Evolutionary conservation across 73 alveolate genomes (phyloP).

Genomic region (Paramecium pentaurelia): DNA sequence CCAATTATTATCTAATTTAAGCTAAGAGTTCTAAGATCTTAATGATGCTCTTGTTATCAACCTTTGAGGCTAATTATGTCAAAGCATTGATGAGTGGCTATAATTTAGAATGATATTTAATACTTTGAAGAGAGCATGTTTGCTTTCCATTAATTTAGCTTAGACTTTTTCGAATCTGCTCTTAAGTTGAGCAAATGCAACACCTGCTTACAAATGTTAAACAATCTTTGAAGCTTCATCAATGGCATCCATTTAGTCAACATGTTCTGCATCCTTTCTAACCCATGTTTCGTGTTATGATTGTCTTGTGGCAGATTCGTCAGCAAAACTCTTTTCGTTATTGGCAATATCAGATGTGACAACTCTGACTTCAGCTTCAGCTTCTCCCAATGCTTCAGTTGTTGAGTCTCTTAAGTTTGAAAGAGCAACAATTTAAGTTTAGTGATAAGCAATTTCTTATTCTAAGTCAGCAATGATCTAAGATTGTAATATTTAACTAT

Average conservation of each 20-base stretch:
- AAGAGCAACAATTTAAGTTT: constrained; percentile 17
- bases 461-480: constrained; percentile 31
- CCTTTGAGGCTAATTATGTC: constrained; percentile 41
- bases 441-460: constrained; percentile 1
- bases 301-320: not conserved
- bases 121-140: constrained; percentile 43
- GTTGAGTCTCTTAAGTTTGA: constrained; percentile 15
- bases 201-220: constrained; percentile 49
- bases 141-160: constrained; percentile 9
- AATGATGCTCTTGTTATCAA: constrained; percentile 39
- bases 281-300: constrained; percentile 28
- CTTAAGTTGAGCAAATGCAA: constrained; percentile 41
- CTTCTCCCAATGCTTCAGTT: constrained; percentile 42
- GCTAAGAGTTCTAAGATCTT: constrained; percentile 26
- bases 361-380: constrained; percentile 44
- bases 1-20: constrained; percentile 48
- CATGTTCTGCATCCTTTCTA: constrained; percentile 32
- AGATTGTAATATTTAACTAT: not conserved
- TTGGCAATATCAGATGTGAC: constrained; percentile 40
- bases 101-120: not conserved
- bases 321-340: constrained; percentile 34
- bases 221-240: constrained; percentile 44
- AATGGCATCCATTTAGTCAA: constrained; percentile 33
- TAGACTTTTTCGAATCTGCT: constrained; percentile 43
- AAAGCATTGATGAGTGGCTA: constrained; percentile 42